These are phyloP conservation scores for Rosa chinensis DNA, from an alignment of 306 rosid genomes.

Conservation along the genomic window DNA sequence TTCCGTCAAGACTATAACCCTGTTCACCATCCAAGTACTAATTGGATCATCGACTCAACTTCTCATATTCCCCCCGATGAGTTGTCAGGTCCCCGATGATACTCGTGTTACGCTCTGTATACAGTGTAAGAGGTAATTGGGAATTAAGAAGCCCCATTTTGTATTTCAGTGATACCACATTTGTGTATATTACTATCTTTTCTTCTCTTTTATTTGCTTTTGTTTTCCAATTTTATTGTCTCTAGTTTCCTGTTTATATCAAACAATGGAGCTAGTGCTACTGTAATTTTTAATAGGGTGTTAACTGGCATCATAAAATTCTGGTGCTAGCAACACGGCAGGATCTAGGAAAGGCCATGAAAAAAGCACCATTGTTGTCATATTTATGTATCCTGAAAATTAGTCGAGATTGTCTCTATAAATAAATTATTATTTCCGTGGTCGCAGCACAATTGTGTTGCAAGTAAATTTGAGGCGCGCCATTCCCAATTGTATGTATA, in stretches of 20 bases:
- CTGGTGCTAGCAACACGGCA: slow-evolving; percentile 19
- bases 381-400: slow-evolving; percentile 15
- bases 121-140: slow-evolving; percentile 21
- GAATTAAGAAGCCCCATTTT: slow-evolving; percentile 24
- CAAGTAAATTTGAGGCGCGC: not conserved
- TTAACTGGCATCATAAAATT: not conserved
- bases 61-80: slow-evolving; percentile 72
- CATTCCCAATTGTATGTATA: not conserved
- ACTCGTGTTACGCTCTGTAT: slow-evolving; percentile 7
- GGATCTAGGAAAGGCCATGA: slow-evolving; percentile 17
- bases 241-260: slow-evolving; percentile 36
- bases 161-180: slow-evolving; percentile 41
- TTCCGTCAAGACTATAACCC: slow-evolving; percentile 57
- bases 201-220: slow-evolving; percentile 12
- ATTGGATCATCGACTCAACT: slow-evolving; percentile 78
- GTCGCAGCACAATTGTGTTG: not conserved
- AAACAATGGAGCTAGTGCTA: slow-evolving; percentile 14
- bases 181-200: slow-evolving; percentile 59
- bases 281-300: slow-evolving; percentile 21
- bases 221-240: slow-evolving; percentile 11
- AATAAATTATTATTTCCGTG: not conserved
- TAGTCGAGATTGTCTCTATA: slow-evolving; percentile 9
- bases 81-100: slow-evolving; percentile 88
- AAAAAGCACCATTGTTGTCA: slow-evolving; percentile 21
- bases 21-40: slow-evolving; percentile 40